Evolutionary conservation across 192 early-diverging fungal genomes (phyloP), one percentile per base, ranked within the genome.

Genomic region (Umbelopsis sp.): DNA sequence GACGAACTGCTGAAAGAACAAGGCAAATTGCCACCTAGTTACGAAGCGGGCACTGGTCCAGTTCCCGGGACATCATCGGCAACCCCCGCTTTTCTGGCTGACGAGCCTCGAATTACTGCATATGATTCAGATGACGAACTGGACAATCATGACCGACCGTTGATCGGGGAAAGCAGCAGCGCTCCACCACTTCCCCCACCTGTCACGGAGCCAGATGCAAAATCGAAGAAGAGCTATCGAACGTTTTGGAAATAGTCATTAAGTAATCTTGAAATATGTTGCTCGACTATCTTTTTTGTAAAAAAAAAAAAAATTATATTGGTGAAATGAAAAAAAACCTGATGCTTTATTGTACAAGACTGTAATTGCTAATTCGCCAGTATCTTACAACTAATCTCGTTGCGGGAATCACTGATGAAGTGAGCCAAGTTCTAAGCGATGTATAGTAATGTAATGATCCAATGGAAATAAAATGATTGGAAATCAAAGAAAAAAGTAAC

Each of bases 1-100:
- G 78, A 80, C 48, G 71, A 75, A 50, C 35, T 80, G 23, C 51
- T 74, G 44, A 45, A 66, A 23, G 74, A 80, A 37, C 61, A 71
- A 46, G 77, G 77, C 1, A 20, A 51, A 12, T 52, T 69, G 9
- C 68, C 68, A 52, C 49, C 27, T 16, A 22, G 25, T 22, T 48
- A 49, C 48, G 67, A 47, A n/a, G 20, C 67, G 4, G 67, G 67
- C 16, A 68, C 67, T 18, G 67, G 67, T 7, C 46, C 67, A 23
- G 30, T 68, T n/a, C 67, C 67, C 6, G 67, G 67, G 45, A 68
- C 67, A 12, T 4, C 4, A 23, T 53, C 51, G 2, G 51, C n/a
- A 18, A 25, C 12, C 20, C 33, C 27, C 5, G 27, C 49, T 0
- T 11, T 41, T 41, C 10, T 44, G 27, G 16, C 33, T 44, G 47